Conservation (phyloP, 1,284 basidiomycete species). For the Ustilago trichophora region DNA sequence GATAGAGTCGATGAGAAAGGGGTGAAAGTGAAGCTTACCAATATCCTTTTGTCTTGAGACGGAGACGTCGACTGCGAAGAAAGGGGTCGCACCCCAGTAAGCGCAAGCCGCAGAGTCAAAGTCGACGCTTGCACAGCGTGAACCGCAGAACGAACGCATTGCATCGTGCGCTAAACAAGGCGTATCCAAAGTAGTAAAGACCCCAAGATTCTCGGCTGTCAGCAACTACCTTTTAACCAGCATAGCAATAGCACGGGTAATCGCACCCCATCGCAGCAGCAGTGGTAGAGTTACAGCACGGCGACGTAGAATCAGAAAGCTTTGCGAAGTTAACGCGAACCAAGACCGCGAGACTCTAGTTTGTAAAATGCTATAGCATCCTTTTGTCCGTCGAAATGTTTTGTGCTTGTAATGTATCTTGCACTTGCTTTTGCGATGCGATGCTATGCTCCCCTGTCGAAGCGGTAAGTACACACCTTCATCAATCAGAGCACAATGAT, state of each 20-base stretch:
- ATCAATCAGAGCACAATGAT: no score
- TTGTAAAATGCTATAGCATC: conserved; percentile 54
- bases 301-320: conserved; percentile 48
- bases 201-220: no score
- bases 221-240: not conserved
- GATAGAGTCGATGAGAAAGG: not conserved
- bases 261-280: not conserved
- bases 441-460: no score
- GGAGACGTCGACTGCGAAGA: conserved; percentile 1
- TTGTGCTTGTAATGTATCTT: not conserved
- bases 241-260: not conserved
- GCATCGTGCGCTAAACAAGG: no score
- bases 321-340: conserved; percentile 58
- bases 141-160: conserved; percentile 4
- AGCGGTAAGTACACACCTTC: not conserved
- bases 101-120: no score
- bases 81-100: no score
- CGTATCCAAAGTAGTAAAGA: no score
- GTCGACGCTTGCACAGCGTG: not conserved
- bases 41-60: conserved; percentile 4
- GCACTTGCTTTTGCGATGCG: not conserved
- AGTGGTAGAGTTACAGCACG: not conserved
- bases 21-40: conserved; percentile 22
- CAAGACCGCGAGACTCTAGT: conserved; percentile 64
- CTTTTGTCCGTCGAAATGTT: conserved; percentile 20